Evolutionary conservation across 371 early-diverging fungal species (phyloP), one percentile per base, ranked within the genome.

Genomic region (Mortierella sp.): DNA sequence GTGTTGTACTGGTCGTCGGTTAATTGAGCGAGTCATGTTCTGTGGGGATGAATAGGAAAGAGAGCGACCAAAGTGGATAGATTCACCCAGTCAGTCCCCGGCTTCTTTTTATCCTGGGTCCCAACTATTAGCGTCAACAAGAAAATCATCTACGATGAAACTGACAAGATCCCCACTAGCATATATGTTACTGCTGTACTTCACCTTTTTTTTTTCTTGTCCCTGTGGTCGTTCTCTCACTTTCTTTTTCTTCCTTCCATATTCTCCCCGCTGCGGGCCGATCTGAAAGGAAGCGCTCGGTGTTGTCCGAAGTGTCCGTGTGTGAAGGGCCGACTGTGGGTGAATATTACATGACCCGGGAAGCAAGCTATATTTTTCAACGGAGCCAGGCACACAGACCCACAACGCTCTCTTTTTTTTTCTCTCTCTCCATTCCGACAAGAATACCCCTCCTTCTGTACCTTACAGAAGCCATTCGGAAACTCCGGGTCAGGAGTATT

Each of bases 91-190:
- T 24, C 68, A 68, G 68, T 24, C 68, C 41, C 68, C 68, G 68
- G 68, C 68, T 38, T 68, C 32, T 68, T 63, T 68, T 68, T 68
- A 68, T 68, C 68, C 68, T 68, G 68, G 68, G 68, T 68, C 68
- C 38, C 16, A 63, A 21, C 12, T 48, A 54, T 3, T 48, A 54
- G 54, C 24, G 54, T 8, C 27, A 55, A 55, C 27, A 55, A n/a
- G 8, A 49, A 46, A 49, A 21, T 16, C 16, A 5, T 32, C 68
- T 65, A 65, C 38, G 68, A 65, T 38, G 68, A 41, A 38, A 38
- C 35, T 55, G 8, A 55, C 21, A 58, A 29, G 63, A 32, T 63
- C 11, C 56, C 5, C 65, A 63, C 65, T 63, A 63, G 38, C 24
- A 41, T 41, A 24, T 18, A 51, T 51, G 51, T 51, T 51, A 51